Evolutionary conservation across 1,139 yeast species (phyloP), one percentile per base, ranked within the genome.

Genomic region (Lodderomyces theae): DNA sequence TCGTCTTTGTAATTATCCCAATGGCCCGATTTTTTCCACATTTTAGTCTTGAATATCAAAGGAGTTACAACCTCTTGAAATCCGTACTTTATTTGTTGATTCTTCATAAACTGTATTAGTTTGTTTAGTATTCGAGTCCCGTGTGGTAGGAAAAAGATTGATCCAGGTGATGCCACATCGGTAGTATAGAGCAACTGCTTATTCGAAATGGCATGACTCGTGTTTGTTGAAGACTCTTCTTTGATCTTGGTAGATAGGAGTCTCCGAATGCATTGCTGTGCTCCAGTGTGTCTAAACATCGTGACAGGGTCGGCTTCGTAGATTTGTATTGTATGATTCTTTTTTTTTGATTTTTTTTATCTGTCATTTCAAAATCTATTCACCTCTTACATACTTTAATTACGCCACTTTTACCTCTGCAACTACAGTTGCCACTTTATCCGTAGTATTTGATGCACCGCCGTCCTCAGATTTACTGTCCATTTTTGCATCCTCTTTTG

Each of bases 51-150:
- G 65, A 84, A 94, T 28, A 92, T 86, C 54, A 92, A 73, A 1
- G 98, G 99, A 0, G 97, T 88, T 30, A 92, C 80, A 10, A 92
- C 97, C 60, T 92, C 98, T 46, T 86, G 82, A 56, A 88, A 94
- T 0, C 96, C 96, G 51, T 85, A 86, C 50, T 78, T 79, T 33
- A 80, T 74, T 54, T 89, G 95, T 50, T 84, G 96, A 40, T 80
- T 67, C 58, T 86, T 86, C 95, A 90, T 89, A 61, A 88, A 88
- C 40, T 74, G 76, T 7, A 88, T 69, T 45, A 90, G 66, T 52
- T 80, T 82, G 61, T 88, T 89, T 69, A 89, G 86, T 38, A 90
- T 76, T 38, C 94, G 70, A 2, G 97, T 80, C 2, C 97, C 97
- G 60, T 88, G 92, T 2, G 97, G 97, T 24, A 90, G 69, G 56